phyloP scores from a whole-genome alignment of 352 stramenopile genomes.

The Pythium pectinolyticum region DNA sequence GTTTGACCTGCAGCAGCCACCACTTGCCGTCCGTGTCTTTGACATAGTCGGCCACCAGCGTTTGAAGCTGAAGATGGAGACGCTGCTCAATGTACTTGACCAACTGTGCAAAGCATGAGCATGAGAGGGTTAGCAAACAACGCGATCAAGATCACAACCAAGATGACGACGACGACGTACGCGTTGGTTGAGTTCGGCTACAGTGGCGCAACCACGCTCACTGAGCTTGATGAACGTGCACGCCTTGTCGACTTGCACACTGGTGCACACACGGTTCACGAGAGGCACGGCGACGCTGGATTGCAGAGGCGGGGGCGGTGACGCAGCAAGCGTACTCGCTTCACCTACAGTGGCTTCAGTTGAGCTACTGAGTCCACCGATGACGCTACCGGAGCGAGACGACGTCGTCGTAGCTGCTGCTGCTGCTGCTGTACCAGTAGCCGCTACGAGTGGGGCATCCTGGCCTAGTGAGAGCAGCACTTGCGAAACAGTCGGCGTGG shows the following conservation, averaged over 20 bases:
- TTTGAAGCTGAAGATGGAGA: constrained; percentile 57
- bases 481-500: constrained; percentile 29
- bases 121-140: not conserved
- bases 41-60: constrained; percentile 65
- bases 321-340: too few species aligned
- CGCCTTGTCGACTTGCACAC: constrained; percentile 53
- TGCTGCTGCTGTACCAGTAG: too few species aligned
- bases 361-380: not conserved
- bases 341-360: not conserved
- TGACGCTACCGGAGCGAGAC: constrained; percentile 5
- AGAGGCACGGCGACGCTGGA: constrained; percentile 27
- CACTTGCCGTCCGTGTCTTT: constrained; percentile 68
- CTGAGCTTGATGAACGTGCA: constrained; percentile 84
- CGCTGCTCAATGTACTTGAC: constrained; percentile 73
- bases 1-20: constrained; percentile 83
- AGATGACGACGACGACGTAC: constrained; percentile 45
- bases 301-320: not conserved
- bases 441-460: too few species aligned
- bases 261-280: constrained; percentile 62
- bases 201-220: constrained; percentile 58
- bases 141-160: not conserved
- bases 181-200: constrained; percentile 69
- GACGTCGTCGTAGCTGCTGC: not conserved
- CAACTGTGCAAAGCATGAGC: constrained; percentile 32
- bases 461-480: constrained; percentile 27